Evolutionary conservation across 1,139 yeast species (phyloP), one percentile per base, ranked within the genome.

Genomic region (Diutina ranongensis): DNA sequence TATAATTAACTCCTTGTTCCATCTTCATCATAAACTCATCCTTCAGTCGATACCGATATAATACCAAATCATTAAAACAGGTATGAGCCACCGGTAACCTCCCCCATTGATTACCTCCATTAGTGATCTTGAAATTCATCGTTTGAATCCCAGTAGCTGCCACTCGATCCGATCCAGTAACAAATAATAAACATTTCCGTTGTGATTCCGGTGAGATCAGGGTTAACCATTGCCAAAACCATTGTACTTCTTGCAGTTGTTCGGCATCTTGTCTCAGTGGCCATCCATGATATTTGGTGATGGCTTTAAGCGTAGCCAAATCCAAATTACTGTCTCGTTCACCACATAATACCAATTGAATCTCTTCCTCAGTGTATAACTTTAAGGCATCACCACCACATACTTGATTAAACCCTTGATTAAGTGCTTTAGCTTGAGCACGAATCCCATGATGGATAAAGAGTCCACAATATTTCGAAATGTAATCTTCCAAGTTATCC

Each of bases 81-180:
- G 97, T 92, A 56, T 89, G 97, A 0, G 97, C 89, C 10, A 82
- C 65, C 0, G 97, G 97, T 27, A 88, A 63, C 45, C 82, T 65
- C 3, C 73, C 64, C 46, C 67, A 59, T 49, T 75, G 77, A 2
- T 64, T 68, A 3, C 82, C 81, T 27, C 52, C 53, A 19, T 54
- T 52, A 19, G 79, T 72, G 44, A 85, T 76, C 51, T 81, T 81
- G 55, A 89, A 82, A 40, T 71, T 71, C 63, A 89, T 63, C 47
- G 84, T 81, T 44, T 81, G 80, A 19, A 86, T 70, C 0, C 97
- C 98, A 0, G 95, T 86, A 0, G 97, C 95, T 0, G 97, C 97
- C 12, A 92, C 72, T 44, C 96, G 66, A 56, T 88, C 96, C 1
- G 95, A 81, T 0, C 97, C 97, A 0, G 96, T 88, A 4, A 89